A percentile compares a stretch with the other conserved stretches of the same genome.
Evolutionary conservation across 1,139 yeast species (phyloP).

Genomic region (Saccharomyces hybrid): DNA sequence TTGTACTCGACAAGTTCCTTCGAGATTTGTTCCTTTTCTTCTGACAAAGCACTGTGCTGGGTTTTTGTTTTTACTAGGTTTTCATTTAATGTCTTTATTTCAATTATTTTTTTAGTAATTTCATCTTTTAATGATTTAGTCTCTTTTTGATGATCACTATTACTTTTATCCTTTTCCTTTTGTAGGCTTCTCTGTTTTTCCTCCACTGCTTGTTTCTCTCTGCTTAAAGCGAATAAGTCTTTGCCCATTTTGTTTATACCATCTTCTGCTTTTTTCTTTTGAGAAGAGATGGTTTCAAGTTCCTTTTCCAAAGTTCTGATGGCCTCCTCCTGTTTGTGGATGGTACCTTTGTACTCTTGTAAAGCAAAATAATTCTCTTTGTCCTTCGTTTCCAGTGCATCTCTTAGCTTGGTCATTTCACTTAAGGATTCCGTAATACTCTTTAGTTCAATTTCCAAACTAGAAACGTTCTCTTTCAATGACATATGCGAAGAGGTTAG

Average conservation of each 20-base stretch:
- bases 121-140: conserved; percentile 10
- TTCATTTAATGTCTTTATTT: conserved; percentile 11
- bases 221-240: conserved; percentile 61
- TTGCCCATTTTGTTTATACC: conserved; percentile 89
- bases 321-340: conserved; percentile 9
- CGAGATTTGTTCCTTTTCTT: conserved; percentile 14
- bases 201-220: conserved; percentile 50
- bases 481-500: conserved; percentile 7
- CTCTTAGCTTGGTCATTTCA: conserved; percentile 10
- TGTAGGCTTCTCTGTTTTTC: conserved; percentile 37
- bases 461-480: conserved; percentile 6
- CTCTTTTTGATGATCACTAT: conserved; percentile 30
- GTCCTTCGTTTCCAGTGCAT: conserved; percentile 5
- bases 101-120: conserved; percentile 16
- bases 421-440: conserved; percentile 8
- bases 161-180: conserved; percentile 33
- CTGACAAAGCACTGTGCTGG: background rate
- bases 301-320: conserved; percentile 14
- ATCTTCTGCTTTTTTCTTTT: conserved; percentile 66
- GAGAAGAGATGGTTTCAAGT: conserved; percentile 22
- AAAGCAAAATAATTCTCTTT: conserved; percentile 6
- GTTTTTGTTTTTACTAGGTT: conserved; percentile 8
- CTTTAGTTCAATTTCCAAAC: conserved; percentile 8
- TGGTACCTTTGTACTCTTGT: conserved; percentile 5
- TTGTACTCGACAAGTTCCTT: conserved; percentile 26